Evolutionary conservation across 257 asterid species (phyloP), one percentile per base, ranked within the genome.

Genomic region (Parsonsia alboflavescens): DNA sequence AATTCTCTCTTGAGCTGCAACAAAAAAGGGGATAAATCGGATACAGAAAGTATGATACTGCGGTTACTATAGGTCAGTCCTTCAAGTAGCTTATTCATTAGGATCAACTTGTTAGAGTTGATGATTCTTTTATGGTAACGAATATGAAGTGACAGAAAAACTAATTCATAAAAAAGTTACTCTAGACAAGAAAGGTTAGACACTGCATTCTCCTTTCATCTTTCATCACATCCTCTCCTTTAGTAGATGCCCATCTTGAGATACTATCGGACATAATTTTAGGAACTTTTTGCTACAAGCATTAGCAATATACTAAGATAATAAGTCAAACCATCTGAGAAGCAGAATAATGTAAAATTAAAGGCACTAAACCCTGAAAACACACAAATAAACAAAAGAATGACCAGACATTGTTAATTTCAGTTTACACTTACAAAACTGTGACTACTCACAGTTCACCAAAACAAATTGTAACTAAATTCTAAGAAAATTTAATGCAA

Each of bases 1-100:
- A 92, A 83, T n/a, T n/a, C 99, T 83, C 91, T 89, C 87, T 92
- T 95, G 63, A 95, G 96, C 98, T 95, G 96, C 85, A 88, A 78
- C 36, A n/a, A 39, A 48, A 70, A 62, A 74, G 61, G 6, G 44
- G 76, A 45, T 41, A 24, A 30, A 49, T 59, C 44, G 33, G 48
- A 33, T 10, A 46, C 9, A 28, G 71, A 78, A n/a, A 44, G 45
- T 33, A 69, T 57, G 36, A 22, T 13, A 57, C 62, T 22, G 6
- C 42, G 28, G 54, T 41, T 42, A 39, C 73, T 36, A 5, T 10
- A 68, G 22, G 24, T 10, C 39, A 24, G 26, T 2, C 22, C 54
- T 56, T 73, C 33, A 26, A 69, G 59, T 42, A 65, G 66, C 16
- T 52, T 15, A 26, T 73, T 53, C 65, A 59, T 39, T 56, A 15